Percentiles rank a stretch among this genome's conserved stretches.
These are phyloP conservation scores for Chlamydomonas sp. DNA, from an alignment of 139 green algal species.

Conservation along the genomic window DNA sequence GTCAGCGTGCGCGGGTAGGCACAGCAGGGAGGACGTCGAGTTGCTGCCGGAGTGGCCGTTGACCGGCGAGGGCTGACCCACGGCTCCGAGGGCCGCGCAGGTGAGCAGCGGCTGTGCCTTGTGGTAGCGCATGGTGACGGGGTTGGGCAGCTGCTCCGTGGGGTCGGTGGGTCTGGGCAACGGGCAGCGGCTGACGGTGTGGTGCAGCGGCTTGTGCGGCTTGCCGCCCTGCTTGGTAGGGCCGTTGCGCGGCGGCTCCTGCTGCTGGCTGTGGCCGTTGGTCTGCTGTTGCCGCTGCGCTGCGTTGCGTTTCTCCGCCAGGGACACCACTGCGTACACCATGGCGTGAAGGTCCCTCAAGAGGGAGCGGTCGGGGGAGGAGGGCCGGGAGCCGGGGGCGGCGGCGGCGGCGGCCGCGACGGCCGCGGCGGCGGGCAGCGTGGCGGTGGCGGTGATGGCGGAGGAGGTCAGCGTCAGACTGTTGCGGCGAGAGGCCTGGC, in stretches of 20 bases:
- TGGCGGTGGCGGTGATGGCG: slow-evolving; percentile 23
- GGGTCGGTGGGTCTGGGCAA: too few species aligned
- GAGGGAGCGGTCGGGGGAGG: background rate
- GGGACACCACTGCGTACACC: background rate
- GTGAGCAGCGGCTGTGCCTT: slow-evolving; percentile 31
- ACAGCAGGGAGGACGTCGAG: background rate
- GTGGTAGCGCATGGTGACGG: slow-evolving; percentile 29
- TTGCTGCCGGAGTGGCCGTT: background rate
- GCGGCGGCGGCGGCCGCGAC: background rate
- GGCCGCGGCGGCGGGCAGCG: slow-evolving; percentile 2
- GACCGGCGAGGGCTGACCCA: background rate
- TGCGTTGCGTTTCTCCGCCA: background rate
- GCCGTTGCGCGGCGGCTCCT: too few species aligned
- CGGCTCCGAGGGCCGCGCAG: too few species aligned
- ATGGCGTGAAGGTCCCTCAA: slow-evolving; percentile 29
- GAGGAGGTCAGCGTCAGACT: background rate
- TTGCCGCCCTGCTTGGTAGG: too few species aligned
- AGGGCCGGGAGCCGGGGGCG: too few species aligned
- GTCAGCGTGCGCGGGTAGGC: slow-evolving; percentile 21
- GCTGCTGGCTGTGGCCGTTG: too few species aligned
- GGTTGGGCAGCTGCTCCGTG: too few species aligned
- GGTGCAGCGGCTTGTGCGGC: background rate
- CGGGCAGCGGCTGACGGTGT: too few species aligned
- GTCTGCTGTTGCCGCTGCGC: background rate
- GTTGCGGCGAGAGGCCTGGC: background rate